Evolutionary conservation across 75 land plant genomes (phyloP), one percentile per base, ranked within the genome.

Genomic region (Picea glauca): DNA sequence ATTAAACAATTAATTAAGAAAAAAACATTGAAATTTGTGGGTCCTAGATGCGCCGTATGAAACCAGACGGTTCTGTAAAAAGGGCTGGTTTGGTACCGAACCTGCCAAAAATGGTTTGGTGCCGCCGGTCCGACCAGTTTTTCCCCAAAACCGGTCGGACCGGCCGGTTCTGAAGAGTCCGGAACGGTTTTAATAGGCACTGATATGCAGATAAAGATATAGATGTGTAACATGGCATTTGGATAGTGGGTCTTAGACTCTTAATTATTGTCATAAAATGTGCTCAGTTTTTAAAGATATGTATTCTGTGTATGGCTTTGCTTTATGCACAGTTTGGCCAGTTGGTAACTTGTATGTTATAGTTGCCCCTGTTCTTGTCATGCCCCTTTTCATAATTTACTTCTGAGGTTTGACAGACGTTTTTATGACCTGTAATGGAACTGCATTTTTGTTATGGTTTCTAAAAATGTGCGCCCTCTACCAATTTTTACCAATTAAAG

Each of bases 221-320:
- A 40, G 14, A 78, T 46, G 60, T 76, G 17, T 78, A 9, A 46
- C 79, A 38, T 67, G 57, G 35, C 58, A 78, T 43, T 43, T 78
- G 9, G 80, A 79, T 43, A 77, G n/a, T 40, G 21, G 79, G 79
- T 79, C 78, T 40, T 78, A 21, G 21, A 80, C 57, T 79, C 78
- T 21, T 66, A 21, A 21, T 77, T 13, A 68, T 32, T 11, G 23
- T 63, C 31, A 18, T 78, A 23, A 21, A 66, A 76, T 1, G 12
- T 8, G 32, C 20, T 11, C 50, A 70, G 4, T 43, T 43, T 18
- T 70, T 38, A 7, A 26, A 70, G 50, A 70, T 46, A 70, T 23
- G 14, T 70, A 50, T 70, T 70, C 26, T 9, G 11, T 21, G 23
- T 3, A 1, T 63, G 21, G 40, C n/a, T 46, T 43, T 17, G 3